Conservation (phyloP, 2,329 filamentous ascomycete genomes). For the Pseudogymnoascus sp. region DNA sequence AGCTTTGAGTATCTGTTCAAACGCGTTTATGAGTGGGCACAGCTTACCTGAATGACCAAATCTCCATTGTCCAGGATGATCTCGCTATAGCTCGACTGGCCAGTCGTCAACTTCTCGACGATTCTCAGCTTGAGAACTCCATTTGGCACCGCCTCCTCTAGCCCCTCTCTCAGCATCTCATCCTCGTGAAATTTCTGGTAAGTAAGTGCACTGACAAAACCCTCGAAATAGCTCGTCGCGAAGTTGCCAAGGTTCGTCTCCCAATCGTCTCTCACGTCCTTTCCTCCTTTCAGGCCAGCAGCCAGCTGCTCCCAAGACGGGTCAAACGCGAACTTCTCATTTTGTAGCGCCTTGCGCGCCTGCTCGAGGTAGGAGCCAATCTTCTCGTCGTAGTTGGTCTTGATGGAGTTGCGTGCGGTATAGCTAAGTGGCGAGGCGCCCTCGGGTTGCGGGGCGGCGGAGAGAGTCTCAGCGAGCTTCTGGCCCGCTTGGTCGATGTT, state of each 20-base stretch:
- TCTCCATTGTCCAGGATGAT: conserved; percentile 38
- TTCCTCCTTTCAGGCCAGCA: conserved; percentile 32
- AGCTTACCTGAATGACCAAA: conserved; percentile 40
- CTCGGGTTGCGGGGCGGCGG: conserved; percentile 31
- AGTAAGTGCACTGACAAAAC: conserved; percentile 33
- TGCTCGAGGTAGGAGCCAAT: conserved; percentile 33
- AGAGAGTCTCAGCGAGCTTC: conserved; percentile 37
- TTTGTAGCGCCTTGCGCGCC: conserved; percentile 29
- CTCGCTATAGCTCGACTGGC: conserved; percentile 28
- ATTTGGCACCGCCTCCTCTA: conserved; percentile 17
- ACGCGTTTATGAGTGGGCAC: not conserved
- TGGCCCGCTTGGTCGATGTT: conserved; percentile 34
- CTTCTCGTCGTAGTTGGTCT: conserved; percentile 35
- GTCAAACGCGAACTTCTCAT: conserved; percentile 36
- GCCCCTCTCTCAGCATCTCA: conserved; percentile 19
- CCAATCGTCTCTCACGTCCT: conserved; percentile 33
- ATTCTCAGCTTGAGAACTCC: conserved; percentile 16
- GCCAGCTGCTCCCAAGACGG: conserved; percentile 40
- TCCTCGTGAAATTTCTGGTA: conserved; percentile 35
- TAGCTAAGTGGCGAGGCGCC: conserved; percentile 32
- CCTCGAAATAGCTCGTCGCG: conserved; percentile 36
- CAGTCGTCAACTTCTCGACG: conserved; percentile 15
- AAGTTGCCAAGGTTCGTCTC: conserved; percentile 35
- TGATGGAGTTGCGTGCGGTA: conserved; percentile 35
- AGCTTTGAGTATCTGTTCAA: conserved; percentile 11